Conservation (phyloP, 208 protist species). For the Trypanosoma brucei region DNA sequence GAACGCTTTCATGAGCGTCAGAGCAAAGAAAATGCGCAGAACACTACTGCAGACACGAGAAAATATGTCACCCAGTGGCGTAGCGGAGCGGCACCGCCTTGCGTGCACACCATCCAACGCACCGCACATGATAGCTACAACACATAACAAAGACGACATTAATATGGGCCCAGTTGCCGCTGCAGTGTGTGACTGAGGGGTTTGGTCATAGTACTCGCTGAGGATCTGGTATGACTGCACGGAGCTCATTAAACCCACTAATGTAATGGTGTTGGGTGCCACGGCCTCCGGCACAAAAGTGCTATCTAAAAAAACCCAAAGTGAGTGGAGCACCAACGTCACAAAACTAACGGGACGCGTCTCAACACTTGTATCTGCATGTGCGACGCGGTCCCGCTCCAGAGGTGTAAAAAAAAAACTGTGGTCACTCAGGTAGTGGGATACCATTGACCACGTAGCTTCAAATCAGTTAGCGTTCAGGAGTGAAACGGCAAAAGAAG, state of each 20-base stretch:
- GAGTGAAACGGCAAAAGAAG: constrained; percentile 12
- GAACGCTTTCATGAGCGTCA: constrained; percentile 76
- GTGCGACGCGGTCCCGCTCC: constrained; percentile 69
- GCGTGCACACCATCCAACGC: constrained; percentile 84
- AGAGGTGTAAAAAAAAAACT: constrained; percentile 75
- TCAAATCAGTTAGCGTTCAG: not conserved
- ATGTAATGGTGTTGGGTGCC: constrained; percentile 88
- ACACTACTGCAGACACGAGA: constrained; percentile 70
- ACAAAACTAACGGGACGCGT: constrained; percentile 73
- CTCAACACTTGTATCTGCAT: constrained; percentile 58
- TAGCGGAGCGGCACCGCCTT: constrained; percentile 63
- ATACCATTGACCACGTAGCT: constrained; percentile 26
- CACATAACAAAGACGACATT: constrained; percentile 53
- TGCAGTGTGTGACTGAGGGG: constrained; percentile 18
- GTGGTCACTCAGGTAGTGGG: constrained; percentile 55
- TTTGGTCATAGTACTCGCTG: constrained; percentile 51
- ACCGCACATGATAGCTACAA: constrained; percentile 60
- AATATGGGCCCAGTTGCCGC: constrained; percentile 57
- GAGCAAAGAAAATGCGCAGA: constrained; percentile 74
- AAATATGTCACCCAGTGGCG: constrained; percentile 88
- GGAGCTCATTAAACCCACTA: constrained; percentile 68
- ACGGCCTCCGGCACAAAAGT: constrained; percentile 73
- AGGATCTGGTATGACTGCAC: constrained; percentile 87
- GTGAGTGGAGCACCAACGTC: constrained; percentile 53
- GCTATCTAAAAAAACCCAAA: constrained; percentile 59